Conservation (phyloP, 2,329 filamentous ascomycete genomes). For the Rhinocladiella similis region DNA sequence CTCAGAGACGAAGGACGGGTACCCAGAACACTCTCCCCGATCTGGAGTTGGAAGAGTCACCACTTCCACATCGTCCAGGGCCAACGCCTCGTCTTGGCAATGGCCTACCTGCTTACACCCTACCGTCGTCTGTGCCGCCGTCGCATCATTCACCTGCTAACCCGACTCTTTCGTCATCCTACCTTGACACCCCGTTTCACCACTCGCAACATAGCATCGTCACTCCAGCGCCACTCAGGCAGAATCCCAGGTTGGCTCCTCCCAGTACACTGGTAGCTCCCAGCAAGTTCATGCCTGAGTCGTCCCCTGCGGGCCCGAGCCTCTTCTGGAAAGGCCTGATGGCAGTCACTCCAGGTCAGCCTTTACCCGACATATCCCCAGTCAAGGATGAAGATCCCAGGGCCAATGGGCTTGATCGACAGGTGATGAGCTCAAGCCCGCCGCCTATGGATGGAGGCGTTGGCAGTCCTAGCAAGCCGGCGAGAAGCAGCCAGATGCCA, state of each 20-base stretch:
- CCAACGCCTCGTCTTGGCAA: conserved; percentile 28
- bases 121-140: conserved; percentile 25
- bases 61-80: conserved; percentile 39
- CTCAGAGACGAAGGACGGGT: conserved; percentile 44
- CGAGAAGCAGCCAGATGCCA: conserved; percentile 26
- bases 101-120: conserved; percentile 23
- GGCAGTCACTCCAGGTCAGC: conserved; percentile 29
- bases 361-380: conserved; percentile 46
- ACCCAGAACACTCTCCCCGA: conserved; percentile 34
- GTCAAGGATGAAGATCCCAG: conserved; percentile 40
- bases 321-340: conserved; percentile 52
- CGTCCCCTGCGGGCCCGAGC: conserved; percentile 43
- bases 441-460: conserved; percentile 47
- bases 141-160: conserved; percentile 36
- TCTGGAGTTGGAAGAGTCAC: conserved; percentile 43
- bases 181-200: conserved; percentile 44
- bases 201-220: conserved; percentile 45
- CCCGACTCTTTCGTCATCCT: conserved; percentile 50
- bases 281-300: conserved; percentile 54
- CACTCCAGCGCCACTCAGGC: conserved; percentile 49
- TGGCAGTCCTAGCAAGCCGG: conserved; percentile 44
- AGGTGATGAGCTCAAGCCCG: conserved; percentile 49
- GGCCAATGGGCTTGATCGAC: conserved; percentile 33
- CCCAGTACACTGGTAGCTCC: conserved; percentile 51
- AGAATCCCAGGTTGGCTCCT: conserved; percentile 49